Evolutionary conservation across 1,284 basidiomycete genomes (phyloP), one percentile per base, ranked within the genome.

Genomic region (Fomes fomentarius): DNA sequence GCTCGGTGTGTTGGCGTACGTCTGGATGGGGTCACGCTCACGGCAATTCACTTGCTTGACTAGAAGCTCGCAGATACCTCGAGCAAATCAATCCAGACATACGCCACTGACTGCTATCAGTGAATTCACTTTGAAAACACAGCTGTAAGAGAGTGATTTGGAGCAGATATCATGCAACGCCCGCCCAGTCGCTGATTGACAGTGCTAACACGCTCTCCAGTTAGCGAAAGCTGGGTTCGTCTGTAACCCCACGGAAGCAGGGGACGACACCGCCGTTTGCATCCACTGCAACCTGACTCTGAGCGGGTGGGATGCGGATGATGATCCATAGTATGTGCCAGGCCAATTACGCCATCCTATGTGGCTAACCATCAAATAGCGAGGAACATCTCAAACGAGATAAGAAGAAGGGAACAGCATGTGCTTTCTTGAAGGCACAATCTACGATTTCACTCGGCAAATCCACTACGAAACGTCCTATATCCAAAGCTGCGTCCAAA

Each of bases 191-290:
- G n/a, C n/a, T n/a, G n/a, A n/a, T n/a, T n/a, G n/a, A 8, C 24
- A 42, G 7, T 41, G 1, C n/a, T 52, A 34, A 45, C 48, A 24
- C 6, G 2, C 5, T 11, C 37, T 33, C 14, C 50, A 94, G 93
- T 86, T 95, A 79, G 89, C 93, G 0, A 82, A 82, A 60, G 91
- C 91, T 1, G 93, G 93, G 4, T 94, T 94, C 63, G 79, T 91
- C 0, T 92, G 81, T 64, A 85, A 83, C 1, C 89, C 91, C 0
- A 78, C 82, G 55, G 68, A 74, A 11, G 63, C 74, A 3, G 84
- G 80, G 2, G 87, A 91, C 54, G 93, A 95, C 67, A 82, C 84
- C 0, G 90, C 84, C 0, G 82, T 83, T 0, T 95, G 93, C 68
- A 75, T 93, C 2, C 90, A 93, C 63, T 95, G 93, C 67, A 76